Conservation (phyloP, 164 flowering plant species). For the Houttuynia cordata region DNA sequence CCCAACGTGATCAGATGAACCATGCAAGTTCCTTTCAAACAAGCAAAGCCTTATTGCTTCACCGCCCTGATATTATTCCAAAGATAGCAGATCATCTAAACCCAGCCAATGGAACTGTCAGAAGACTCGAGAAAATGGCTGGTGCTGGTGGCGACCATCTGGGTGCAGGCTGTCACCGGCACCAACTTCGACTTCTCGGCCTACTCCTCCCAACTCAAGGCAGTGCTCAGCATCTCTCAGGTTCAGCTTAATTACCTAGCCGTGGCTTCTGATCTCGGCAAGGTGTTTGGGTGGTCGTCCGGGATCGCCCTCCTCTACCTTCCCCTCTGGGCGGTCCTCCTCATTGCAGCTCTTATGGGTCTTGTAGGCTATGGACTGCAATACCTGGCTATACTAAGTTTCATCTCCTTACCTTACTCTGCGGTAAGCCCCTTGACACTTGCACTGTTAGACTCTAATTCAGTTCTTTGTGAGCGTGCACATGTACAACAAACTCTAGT, state of each 20-base stretch:
- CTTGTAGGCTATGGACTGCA: conserved; percentile 70
- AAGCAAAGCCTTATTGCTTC: too few species aligned
- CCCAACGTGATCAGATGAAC: too few species aligned
- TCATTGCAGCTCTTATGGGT: conserved; percentile 68
- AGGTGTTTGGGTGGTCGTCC: conserved; percentile 86
- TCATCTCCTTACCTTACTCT: conserved; percentile 65
- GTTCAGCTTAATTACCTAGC: conserved; percentile 82
- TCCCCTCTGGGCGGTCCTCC: conserved; percentile 54
- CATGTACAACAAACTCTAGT: not conserved
- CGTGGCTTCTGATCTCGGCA: conserved; percentile 84
- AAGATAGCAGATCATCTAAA: too few species aligned
- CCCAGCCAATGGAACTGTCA: conserved; percentile 26
- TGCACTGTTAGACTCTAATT: not conserved
- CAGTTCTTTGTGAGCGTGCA: not conserved
- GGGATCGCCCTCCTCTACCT: conserved; percentile 65
- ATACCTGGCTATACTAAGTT: conserved; percentile 48
- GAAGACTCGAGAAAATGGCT: conserved; percentile 85
- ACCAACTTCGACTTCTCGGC: conserved; percentile 93
- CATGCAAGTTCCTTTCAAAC: too few species aligned
- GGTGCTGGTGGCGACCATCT: conserved; percentile 76
- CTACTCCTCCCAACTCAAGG: conserved; percentile 67
- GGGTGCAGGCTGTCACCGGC: conserved; percentile 97
- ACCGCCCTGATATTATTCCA: too few species aligned
- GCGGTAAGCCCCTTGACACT: conserved; percentile 29
- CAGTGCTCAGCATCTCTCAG: conserved; percentile 68